Conservation (phyloP, 2,329 filamentous ascomycete species). For the Amylocarpus encephaloides region DNA sequence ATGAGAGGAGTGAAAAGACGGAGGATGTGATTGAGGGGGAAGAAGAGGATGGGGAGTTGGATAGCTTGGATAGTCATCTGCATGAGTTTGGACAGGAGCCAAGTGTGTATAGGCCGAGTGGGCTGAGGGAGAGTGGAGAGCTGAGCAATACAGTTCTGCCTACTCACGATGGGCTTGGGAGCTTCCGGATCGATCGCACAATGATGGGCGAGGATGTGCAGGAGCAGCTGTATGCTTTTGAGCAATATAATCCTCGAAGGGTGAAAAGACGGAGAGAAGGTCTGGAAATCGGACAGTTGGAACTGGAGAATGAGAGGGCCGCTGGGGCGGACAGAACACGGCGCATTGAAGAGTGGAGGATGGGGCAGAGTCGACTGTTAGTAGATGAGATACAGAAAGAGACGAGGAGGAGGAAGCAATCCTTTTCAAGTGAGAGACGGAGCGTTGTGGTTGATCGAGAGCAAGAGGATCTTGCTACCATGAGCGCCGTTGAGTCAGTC, state of each 20-base stretch:
- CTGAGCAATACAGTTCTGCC: constrained; percentile 61
- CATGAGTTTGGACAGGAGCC: constrained; percentile 71
- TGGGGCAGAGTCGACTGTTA: constrained; percentile 82
- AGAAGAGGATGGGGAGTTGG: constrained; percentile 70
- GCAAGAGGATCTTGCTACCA: constrained; percentile 29
- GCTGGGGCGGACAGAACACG: constrained; percentile 69
- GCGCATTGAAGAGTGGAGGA: constrained; percentile 84
- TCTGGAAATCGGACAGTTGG: constrained; percentile 44
- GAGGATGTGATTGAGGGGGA: constrained; percentile 43
- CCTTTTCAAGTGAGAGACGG: constrained; percentile 43
- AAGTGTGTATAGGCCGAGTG: constrained; percentile 27
- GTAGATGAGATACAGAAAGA: constrained; percentile 86
- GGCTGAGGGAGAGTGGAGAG: constrained; percentile 11
- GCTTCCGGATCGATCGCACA: constrained; percentile 63
- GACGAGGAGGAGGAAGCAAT: constrained; percentile 63
- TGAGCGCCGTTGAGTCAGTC: constrained; percentile 23
- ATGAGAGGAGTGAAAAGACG: constrained; percentile 55
- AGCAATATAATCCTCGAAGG: constrained; percentile 71
- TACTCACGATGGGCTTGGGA: constrained; percentile 84
- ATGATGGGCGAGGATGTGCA: constrained; percentile 54
- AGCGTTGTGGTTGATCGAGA: constrained; percentile 26
- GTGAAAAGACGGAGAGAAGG: constrained; percentile 49
- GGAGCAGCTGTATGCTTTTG: constrained; percentile 83
- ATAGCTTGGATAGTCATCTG: constrained; percentile 87
- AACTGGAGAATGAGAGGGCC: constrained; percentile 47